Base-by-base conservation (phyloP, 2,329 filamentous ascomycete species). In the Sporothrix globosa region DNA sequence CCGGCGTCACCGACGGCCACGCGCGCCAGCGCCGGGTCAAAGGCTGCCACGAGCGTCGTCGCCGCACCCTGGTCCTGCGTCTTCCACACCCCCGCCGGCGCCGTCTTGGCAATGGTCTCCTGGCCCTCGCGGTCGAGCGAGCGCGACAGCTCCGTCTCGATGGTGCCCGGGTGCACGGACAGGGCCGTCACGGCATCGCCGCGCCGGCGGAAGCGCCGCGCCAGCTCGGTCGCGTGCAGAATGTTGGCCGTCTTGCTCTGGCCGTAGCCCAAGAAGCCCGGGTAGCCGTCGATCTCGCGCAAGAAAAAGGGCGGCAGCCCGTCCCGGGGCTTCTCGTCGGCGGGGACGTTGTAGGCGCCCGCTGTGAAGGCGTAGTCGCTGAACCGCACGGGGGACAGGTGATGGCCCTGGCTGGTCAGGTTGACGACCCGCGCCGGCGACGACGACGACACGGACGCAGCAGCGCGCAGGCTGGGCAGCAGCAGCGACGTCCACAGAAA, bases 191-290 rank as follows among this genome's bases (percentile, higher is more conserved):
- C 73, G 14, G 13, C 3, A 7, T 53, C 24, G 5, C 69, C 69
- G 2, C 74, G 74, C n/a, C 56, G 54, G 13, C 74, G 72, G 4
- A 81, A 74, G 10, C 77, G 78, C 34, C 80, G 75, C 0, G 74
- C 75, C 6, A 82, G 73, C 65, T 76, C 78, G 21, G 77, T 77
- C 0, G 77, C 75, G 72, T 82, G 82, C 61, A 83, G 76, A 13
- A 85, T 81, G 54, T 84, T 82, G 4, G 83, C 83, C 3, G 81
- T 80, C 73, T 85, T 85, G 60, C 81, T 82, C 73, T 84, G 82
- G 0, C 78, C 80, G 70, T 86, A 86, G 11, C 78, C 82, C 1
- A 77, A 74, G 78, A 82, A 83, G 0, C 73, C 73, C 0, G 76
- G 74, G 54, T 76, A 78, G 39, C 75, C 75, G 27, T 75, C 74